Base-by-base conservation (phyloP, 768 basidiomycete species). In the Lyophyllum decastes region DNA sequence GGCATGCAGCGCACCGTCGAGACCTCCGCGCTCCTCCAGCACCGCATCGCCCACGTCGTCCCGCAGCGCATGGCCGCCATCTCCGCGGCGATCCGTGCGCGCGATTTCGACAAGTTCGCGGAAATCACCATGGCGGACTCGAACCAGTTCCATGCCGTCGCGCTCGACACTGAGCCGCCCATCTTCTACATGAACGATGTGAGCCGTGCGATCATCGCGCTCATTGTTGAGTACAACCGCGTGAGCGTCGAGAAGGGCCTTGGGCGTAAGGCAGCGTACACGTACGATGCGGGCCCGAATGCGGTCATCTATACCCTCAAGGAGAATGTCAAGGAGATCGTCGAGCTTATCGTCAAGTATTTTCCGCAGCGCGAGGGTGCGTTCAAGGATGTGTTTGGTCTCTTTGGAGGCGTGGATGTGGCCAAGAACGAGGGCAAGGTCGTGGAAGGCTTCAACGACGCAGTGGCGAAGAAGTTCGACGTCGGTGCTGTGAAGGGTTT, bases 121-220 rank as follows among this genome's bases (percentile, higher is more conserved):
- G 75, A 77, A 59, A 84, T 98, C 71, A 99, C 97, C 21, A 99
- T 98, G 94, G 86, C 84, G 49, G 97, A 99, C 72, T 96, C 94
- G 51, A 99, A 99, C 77, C 90, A 94, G 77, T 99, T 99, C 86
- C 97, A 99, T 70, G 95, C 97, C 25, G 94, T 98, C 63, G 92
- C 91, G 49, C 88, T 98, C 62, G 97, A 99, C 75, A 98, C 97
- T 0, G 86, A 90, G 43, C 97, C 97, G 0, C 97, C 97, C 43
- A 98, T 98, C 74, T 98, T 99, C 73, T 99, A 99, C 80, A 88
- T 99, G 86, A 98, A 98, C 78, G 97, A 99, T 74, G 93, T 96
- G 65, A 90, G 88, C 55, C 83, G 91, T n/a, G 73, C 92, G n/a
- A 93, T 99, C 75, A 93, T 99, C 69, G 79, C 88, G 6, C 74